Conservation (phyloP, 129 eudicot species). For the Flaveria robusta region DNA sequence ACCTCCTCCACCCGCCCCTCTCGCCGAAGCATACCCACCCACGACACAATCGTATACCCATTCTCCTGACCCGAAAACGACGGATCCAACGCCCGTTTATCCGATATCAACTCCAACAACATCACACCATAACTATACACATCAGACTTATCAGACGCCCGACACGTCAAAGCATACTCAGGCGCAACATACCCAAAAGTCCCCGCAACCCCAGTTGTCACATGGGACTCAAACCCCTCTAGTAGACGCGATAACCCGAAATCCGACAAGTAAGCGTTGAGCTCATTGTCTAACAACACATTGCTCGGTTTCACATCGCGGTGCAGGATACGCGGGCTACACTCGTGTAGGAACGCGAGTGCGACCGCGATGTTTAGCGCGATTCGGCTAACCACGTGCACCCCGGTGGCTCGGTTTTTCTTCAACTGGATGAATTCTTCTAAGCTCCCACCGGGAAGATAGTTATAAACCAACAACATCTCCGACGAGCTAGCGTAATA, state of each 20-base stretch:
- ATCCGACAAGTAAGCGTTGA: conserved; percentile 3
- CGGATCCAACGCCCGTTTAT: conserved; percentile 9
- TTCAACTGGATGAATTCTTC: conserved; percentile 5
- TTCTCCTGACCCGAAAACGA: background rate
- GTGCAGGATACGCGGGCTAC: background rate
- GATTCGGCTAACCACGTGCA: background rate
- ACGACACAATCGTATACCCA: conserved; percentile 3
- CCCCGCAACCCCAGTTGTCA: conserved; percentile 10
- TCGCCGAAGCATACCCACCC: background rate
- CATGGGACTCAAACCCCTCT: background rate
- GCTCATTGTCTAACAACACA: background rate
- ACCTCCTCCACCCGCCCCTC: conserved; percentile 15
- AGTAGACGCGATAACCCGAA: conserved; percentile 2
- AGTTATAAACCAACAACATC: conserved; percentile 1
- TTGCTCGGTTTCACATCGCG: background rate
- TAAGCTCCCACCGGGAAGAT: background rate
- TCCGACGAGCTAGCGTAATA: conserved; percentile 2
- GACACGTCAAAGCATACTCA: conserved; percentile 5
- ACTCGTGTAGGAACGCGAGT: background rate
- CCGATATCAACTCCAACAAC: conserved; percentile 6
- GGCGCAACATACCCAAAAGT: conserved; percentile 8
- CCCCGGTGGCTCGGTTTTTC: background rate
- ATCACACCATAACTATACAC: conserved; percentile 13
- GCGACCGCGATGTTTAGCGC: background rate
- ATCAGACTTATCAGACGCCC: background rate